Percentiles rank a stretch among this genome's conserved stretches.
These are phyloP conservation scores for Coniochaeta pulveracea DNA, from an alignment of 2,329 filamentous ascomycete genomes.

Conservation along the genomic window DNA sequence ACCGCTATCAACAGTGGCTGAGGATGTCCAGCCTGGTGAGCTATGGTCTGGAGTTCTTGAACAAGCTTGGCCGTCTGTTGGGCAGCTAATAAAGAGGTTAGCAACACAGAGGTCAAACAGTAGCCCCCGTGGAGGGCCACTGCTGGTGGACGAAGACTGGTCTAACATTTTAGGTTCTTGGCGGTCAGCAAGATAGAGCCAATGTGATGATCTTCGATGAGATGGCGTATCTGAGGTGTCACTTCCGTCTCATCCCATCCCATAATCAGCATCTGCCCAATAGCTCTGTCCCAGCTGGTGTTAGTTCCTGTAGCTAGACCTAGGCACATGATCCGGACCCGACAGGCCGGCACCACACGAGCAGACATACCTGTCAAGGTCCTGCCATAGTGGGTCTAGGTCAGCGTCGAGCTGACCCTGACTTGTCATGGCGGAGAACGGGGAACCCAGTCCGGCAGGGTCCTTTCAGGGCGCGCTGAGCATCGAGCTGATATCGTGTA, in stretches of 20 bases:
- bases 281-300: conserved; percentile 35
- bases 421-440: conserved; percentile 19
- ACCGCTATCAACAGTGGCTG: conserved; percentile 82
- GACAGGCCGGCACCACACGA: not conserved
- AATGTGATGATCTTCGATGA: conserved; percentile 76
- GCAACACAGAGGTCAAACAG: too few relatives aligned
- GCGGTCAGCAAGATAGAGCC: conserved; percentile 78
- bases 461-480: not conserved
- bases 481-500: not conserved
- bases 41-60: conserved; percentile 85
- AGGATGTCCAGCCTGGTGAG: conserved; percentile 79
- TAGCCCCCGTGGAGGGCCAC: too few relatives aligned
- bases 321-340: too few relatives aligned
- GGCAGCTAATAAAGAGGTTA: conserved; percentile 51
- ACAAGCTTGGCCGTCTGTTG: conserved; percentile 82
- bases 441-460: not conserved
- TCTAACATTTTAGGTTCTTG: conserved; percentile 71
- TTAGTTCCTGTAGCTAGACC: too few relatives aligned
- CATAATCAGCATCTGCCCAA: conserved; percentile 72
- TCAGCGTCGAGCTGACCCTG: conserved; percentile 34
- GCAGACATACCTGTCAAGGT: conserved; percentile 58
- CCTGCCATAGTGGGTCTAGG: conserved; percentile 58
- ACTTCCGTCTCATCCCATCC: conserved; percentile 79
- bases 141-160: conserved; percentile 16
- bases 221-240: conserved; percentile 68